Conservation (phyloP, 2,329 filamentous ascomycete species). For the Blastomyces gilchristii region DNA sequence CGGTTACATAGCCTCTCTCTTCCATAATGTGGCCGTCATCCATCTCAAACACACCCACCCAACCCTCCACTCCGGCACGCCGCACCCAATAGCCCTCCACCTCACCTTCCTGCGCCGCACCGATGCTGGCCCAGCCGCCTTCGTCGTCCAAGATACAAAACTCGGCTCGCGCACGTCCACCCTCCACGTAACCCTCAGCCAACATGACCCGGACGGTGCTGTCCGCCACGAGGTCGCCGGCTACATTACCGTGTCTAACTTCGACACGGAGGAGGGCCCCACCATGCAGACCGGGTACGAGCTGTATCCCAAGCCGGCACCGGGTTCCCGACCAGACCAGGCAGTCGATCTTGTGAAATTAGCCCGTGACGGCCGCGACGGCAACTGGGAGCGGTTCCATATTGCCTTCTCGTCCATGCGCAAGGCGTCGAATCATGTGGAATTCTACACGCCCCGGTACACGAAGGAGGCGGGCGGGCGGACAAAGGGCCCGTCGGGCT, state of each 20-base stretch:
- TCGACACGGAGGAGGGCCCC: conserved; percentile 49
- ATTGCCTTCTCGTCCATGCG: conserved; percentile 28
- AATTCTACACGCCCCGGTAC: conserved; percentile 41
- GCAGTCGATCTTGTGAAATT: conserved; percentile 29
- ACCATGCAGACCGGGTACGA: conserved; percentile 47
- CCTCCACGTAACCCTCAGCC: conserved; percentile 50
- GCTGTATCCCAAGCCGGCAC: conserved; percentile 37
- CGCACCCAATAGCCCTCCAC: conserved; percentile 54
- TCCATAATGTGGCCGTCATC: conserved; percentile 48
- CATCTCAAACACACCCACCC: conserved; percentile 52
- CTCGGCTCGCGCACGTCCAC: conserved; percentile 54
- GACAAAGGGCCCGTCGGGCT: conserved; percentile 21
- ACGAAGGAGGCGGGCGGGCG: conserved; percentile 9
- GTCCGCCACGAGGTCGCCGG: conserved; percentile 51
- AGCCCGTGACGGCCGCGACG: conserved; percentile 31
- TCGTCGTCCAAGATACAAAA: conserved; percentile 54
- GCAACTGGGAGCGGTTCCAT: conserved; percentile 38
- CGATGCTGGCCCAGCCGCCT: conserved; percentile 45
- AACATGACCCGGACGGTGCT: conserved; percentile 24
- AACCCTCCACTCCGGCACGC: conserved; percentile 38
- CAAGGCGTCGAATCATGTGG: conserved; percentile 42
- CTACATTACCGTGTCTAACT: conserved; percentile 56
- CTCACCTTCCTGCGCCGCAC: conserved; percentile 57
- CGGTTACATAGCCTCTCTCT: conserved; percentile 55
- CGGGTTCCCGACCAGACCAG: conserved; percentile 17